Base-by-base conservation (phyloP, 1,139 yeast species). In the Casaregolazyma lundiana region DNA sequence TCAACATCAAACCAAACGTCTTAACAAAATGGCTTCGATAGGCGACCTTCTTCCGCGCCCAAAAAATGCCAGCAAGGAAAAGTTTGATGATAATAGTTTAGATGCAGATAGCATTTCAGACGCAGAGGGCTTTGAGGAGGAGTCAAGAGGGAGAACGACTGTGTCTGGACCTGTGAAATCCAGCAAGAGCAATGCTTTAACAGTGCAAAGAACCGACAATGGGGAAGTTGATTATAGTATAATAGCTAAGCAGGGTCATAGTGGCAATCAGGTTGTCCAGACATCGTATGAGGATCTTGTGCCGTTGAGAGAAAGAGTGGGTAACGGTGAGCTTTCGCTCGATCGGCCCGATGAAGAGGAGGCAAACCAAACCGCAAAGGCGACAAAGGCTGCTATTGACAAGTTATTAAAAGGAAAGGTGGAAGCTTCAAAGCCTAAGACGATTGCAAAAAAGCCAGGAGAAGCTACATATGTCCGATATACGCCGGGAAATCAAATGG, bases 331-430 rank as follows among this genome's bases (percentile, higher is more conserved):
- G 15, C 44, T 65, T 4, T 52, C 59, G 8, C 57, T 69, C 15
- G 66, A 54, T 0, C 56, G 67, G 36, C 82, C 83, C 0, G 60
- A 73, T 0, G 65, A 66, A 13, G 71, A 67, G 2, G 71, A 68
- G 22, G 66, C 77, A 5, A 59, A 59, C 2, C 65, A 58, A 19
- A 67, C 75, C 1, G 66, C 72, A 3, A 63, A 64, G n/a, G 62
- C 68, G 45, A 81, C 86, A 0, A 70, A 69, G 50, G 64, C 62
- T 2, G 78, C 80, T 0, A 62, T 81, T 11, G 75, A 76, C 37
- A 64, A 64, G 41, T 66, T 79, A 1, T 54, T 80, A 3, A 63
- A 67, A 2, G 64, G 68, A 3, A 72, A 73, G 41, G n/a, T 29
- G 4, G 59, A 61, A 15, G 55, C 60, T 2, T 54, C 57, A 51